Evolutionary conservation across 345 rosid species (phyloP), one percentile per base, ranked within the genome.

Genomic region (Linum trigynum): DNA sequence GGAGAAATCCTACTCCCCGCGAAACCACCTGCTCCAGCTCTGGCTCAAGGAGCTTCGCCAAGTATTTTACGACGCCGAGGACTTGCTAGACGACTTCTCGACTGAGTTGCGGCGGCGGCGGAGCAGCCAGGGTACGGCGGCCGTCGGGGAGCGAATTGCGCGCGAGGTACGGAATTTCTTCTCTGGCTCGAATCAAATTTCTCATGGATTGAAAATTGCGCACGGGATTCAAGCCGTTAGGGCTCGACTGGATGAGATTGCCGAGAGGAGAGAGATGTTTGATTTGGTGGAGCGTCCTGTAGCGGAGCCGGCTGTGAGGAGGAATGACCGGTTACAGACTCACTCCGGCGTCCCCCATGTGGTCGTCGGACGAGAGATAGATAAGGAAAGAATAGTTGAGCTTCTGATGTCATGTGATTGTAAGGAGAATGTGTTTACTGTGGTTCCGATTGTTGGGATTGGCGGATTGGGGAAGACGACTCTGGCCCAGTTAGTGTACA

Each of bases 401-500:
- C 35, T 9, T 57, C 38, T 57, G 32, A 2, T 57, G 60, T 16
- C 37, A 4, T 17, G 3, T 1, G 17, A 16, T 1, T 57, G 3
- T 17, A 3, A 3, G 3, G 32, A 57, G 6, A 57, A 57, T 23
- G 32, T 23, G 5, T 1, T 57, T 23, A 5, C 60, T 1, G 23
- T 57, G 9, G 38, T 71, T 61, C 64, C 75, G 1, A 72, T 67
- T 10, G 62, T 72, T 64, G 75, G 75, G 32, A 64, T 72, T 9
- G 75, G 75, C 5, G 75, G 75, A 38, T 4, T 58, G 1, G 70
- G 70, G 23, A 67, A 67, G 43, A 58, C 70, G 35, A 67, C 57
- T 2, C 70, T 50, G 10, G 69, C 78, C 53, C 74, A 75, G 15
- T 16, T 70, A 11, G 75, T 62, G 23, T 75, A 63, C n/a, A 75